These are phyloP conservation scores for Elasticomyces elasticus DNA, from an alignment of 495 filamentous ascomycete genomes.

Conservation along the genomic window DNA sequence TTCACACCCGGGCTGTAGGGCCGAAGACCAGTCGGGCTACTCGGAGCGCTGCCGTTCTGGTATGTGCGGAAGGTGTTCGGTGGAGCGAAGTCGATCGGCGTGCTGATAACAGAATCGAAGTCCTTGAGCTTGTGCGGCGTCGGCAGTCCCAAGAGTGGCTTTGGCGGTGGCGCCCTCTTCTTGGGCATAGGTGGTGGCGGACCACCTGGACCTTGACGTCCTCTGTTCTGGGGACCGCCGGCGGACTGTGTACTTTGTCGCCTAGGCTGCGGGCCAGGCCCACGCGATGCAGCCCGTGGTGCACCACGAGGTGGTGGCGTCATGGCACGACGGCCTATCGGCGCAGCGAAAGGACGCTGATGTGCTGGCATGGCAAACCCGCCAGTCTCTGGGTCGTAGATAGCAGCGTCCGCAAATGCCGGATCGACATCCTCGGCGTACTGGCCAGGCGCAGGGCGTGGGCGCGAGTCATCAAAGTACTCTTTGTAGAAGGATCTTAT, in stretches of 20 bases:
- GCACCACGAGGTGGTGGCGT: constrained; percentile 79
- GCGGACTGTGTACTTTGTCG: constrained; percentile 25
- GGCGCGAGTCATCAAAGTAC: constrained; percentile 85
- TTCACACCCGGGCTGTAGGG: constrained; percentile 63
- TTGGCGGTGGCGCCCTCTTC: constrained; percentile 63
- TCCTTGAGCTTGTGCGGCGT: constrained; percentile 79
- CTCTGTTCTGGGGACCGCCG: constrained; percentile 32
- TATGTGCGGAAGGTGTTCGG: constrained; percentile 58
- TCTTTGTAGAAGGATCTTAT: constrained; percentile 99
- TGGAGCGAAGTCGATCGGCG: constrained; percentile 80
- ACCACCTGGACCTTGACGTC: constrained; percentile 31
- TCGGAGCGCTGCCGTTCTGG: constrained; percentile 56
- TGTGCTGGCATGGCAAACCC: constrained; percentile 56
- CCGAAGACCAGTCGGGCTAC: constrained; percentile 68
- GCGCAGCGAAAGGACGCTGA: constrained; percentile 61
- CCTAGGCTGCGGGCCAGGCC: constrained; percentile 35
- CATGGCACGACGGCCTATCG: constrained; percentile 84
- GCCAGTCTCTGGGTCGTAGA: constrained; percentile 67
- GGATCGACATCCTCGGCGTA: constrained; percentile 65
- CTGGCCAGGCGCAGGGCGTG: constrained; percentile 39
- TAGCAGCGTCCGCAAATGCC: constrained; percentile 52
- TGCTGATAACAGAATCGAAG: constrained; percentile 57
- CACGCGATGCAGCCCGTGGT: constrained; percentile 47
- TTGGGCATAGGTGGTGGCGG: constrained; percentile 32
- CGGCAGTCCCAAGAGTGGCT: constrained; percentile 64